Conservation (phyloP, 2,329 filamentous ascomycete genomes). For the Talaromyces funiculosus region DNA sequence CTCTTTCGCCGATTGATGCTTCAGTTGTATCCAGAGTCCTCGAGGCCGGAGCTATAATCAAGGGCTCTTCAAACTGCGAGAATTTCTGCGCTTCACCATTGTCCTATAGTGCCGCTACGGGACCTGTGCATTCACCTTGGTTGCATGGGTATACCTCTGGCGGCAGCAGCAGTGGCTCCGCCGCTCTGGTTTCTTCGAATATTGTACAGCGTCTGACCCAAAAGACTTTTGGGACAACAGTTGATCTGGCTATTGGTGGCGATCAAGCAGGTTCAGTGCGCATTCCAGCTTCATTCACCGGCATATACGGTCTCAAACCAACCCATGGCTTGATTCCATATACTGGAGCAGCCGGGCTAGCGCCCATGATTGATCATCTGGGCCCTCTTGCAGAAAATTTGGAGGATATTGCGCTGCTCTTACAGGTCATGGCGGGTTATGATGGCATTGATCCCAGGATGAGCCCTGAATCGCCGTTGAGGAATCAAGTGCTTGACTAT, state of each 20-base stretch:
- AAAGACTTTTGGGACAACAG: slow-evolving; percentile 21
- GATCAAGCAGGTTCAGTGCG: slow-evolving; percentile 38
- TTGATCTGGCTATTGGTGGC: slow-evolving; percentile 35
- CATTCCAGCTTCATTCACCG: slow-evolving; percentile 36
- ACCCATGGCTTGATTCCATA: slow-evolving; percentile 49
- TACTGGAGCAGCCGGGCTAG: slow-evolving; percentile 41
- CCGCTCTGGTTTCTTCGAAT: slow-evolving; percentile 25
- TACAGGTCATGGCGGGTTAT: slow-evolving; percentile 44
- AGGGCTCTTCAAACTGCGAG: slow-evolving; percentile 35
- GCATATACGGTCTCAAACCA: slow-evolving; percentile 44
- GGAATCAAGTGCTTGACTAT: slow-evolving; percentile 29
- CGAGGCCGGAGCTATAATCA: slow-evolving; percentile 29
- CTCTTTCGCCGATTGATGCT: slow-evolving; percentile 32
- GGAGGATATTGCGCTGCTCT: slow-evolving; percentile 38
- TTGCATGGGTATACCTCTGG: slow-evolving; percentile 28
- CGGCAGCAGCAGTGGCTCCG: slow-evolving; percentile 34
- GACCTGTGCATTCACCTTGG: slow-evolving; percentile 35
- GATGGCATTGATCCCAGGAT: slow-evolving; percentile 47
- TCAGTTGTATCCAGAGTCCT: slow-evolving; percentile 31
- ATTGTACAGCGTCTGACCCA: slow-evolving; percentile 19
- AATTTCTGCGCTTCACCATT: slow-evolving; percentile 34
- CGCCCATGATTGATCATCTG: slow-evolving; percentile 42
- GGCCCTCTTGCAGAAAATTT: slow-evolving; percentile 44
- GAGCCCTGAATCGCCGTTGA: slow-evolving; percentile 35
- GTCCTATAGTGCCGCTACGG: slow-evolving; percentile 33